phyloP scores from a whole-genome alignment of 352 stramenopile species.

The Phytophthora pluvialis region DNA sequence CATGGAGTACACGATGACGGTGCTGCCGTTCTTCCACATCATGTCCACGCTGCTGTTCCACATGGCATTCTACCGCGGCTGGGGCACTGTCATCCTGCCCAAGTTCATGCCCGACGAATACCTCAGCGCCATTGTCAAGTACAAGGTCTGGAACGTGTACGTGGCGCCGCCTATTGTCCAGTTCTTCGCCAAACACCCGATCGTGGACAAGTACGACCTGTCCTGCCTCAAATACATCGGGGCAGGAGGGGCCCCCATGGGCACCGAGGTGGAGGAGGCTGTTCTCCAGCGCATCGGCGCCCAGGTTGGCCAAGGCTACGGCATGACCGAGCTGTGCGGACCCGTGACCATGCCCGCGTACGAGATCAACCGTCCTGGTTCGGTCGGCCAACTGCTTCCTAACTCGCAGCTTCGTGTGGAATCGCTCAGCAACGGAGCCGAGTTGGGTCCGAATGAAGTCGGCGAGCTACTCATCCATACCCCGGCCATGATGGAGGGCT shows the following conservation, averaged over 20 bases:
- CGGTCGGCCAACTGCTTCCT: slow-evolving; percentile 43
- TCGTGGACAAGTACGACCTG: slow-evolving; percentile 92
- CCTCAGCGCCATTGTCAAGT: slow-evolving; percentile 74
- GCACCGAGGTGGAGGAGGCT: slow-evolving; percentile 66
- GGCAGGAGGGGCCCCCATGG: slow-evolving; percentile 84
- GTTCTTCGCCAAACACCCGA: slow-evolving; percentile 84
- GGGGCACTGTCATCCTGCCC: slow-evolving; percentile 78
- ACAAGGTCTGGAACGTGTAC: slow-evolving; percentile 53
- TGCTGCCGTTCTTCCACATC: slow-evolving; percentile 95
- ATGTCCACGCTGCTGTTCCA: slow-evolving; percentile 83
- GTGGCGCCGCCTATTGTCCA: slow-evolving; percentile 88
- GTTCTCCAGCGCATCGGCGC: slow-evolving; percentile 66
- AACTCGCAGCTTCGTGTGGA: slow-evolving; percentile 48
- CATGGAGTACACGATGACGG: slow-evolving; percentile 40
- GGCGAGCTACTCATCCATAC: slow-evolving; percentile 82
- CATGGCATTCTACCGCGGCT: slow-evolving; percentile 66
- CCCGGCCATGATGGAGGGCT: slow-evolving; percentile 36
- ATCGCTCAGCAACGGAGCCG: slow-evolving; percentile 36
- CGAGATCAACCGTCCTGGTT: slow-evolving; percentile 36
- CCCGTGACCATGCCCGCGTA: slow-evolving; percentile 55
- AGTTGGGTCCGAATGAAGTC: slow-evolving; percentile 37
- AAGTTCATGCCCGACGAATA: slow-evolving; percentile 90
- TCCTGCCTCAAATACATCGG: slow-evolving; percentile 70
- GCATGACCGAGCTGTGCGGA: slow-evolving; percentile 64
- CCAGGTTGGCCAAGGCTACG: slow-evolving; percentile 56